These are phyloP conservation scores for Entrophospora sp. DNA, from an alignment of 192 early-diverging fungal species.

Conservation along the genomic window DNA sequence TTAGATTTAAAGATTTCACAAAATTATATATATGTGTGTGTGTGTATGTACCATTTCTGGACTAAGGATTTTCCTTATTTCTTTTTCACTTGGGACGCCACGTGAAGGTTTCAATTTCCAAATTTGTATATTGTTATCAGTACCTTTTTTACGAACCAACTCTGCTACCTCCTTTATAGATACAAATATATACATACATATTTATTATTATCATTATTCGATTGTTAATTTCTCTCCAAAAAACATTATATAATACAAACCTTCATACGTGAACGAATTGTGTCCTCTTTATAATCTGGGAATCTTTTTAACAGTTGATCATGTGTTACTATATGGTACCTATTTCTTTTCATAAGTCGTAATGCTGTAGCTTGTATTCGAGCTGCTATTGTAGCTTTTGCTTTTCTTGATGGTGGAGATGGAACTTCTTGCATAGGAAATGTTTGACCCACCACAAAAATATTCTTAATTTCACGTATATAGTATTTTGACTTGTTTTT, in stretches of 20 bases:
- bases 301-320: constrained; percentile 72
- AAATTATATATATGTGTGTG: not conserved
- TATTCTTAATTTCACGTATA: constrained; percentile 69
- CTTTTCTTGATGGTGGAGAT: constrained; percentile 87
- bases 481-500: constrained; percentile 80
- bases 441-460: constrained; percentile 86
- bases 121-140: constrained; percentile 71
- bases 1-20: not conserved
- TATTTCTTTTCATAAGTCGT: constrained; percentile 78
- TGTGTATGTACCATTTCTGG: constrained; percentile 71
- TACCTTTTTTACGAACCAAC: constrained; percentile 70
- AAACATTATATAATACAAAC: not conserved
- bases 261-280: constrained; percentile 75
- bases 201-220: no score
- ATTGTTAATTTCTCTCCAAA: not conserved
- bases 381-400: constrained; percentile 76
- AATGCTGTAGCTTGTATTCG: constrained; percentile 84
- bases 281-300: constrained; percentile 75
- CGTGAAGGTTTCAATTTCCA: constrained; percentile 79
- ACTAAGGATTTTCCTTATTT: constrained; percentile 81
- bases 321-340: constrained; percentile 64
- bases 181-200: not conserved
- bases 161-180: constrained; percentile 85
- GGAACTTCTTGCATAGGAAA: constrained; percentile 93
- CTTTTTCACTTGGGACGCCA: constrained; percentile 75